These are phyloP conservation scores for Populus hybrid DNA, from an alignment of 441 rosid genomes.

Conservation along the genomic window DNA sequence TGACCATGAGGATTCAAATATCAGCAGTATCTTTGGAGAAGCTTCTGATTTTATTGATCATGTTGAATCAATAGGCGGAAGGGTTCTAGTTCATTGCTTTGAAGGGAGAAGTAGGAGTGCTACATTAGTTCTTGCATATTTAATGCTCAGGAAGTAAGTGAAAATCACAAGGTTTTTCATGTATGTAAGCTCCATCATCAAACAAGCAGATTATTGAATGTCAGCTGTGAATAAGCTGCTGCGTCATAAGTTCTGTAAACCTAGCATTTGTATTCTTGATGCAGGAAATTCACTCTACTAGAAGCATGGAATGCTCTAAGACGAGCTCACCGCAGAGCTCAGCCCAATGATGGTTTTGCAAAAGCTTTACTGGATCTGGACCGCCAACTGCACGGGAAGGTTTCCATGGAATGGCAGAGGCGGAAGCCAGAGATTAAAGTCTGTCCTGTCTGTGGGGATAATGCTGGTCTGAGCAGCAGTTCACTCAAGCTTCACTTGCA, in stretches of 20 bases:
- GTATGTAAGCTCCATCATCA: slow-evolving; percentile 32
- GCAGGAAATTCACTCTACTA: slow-evolving; percentile 69
- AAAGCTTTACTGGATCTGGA: slow-evolving; percentile 62
- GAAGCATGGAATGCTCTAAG: slow-evolving; percentile 82
- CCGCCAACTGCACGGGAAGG: slow-evolving; percentile 66
- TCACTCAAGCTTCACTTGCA: slow-evolving; percentile 92
- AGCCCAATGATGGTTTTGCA: slow-evolving; percentile 96
- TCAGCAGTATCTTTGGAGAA: too few species aligned
- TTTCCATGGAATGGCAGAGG: slow-evolving; percentile 95
- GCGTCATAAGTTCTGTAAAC: background rate
- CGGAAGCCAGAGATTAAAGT: slow-evolving; percentile 82
- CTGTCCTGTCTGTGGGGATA: slow-evolving; percentile 94
- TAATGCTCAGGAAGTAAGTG: too few species aligned
- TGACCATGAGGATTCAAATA: too few species aligned
- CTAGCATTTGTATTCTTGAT: slow-evolving; percentile 1
- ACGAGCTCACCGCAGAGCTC: slow-evolving; percentile 87
- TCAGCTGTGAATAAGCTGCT: background rate
- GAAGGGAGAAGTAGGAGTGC: slow-evolving; percentile 99
- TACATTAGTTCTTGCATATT: slow-evolving; percentile 24
- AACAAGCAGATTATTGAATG: background rate
- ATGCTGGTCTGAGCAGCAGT: slow-evolving; percentile 92
- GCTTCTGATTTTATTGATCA: too few species aligned
- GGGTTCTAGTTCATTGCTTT: slow-evolving; percentile 90
- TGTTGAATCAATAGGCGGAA: slow-evolving; percentile 42
- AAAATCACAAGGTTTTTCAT: slow-evolving; percentile 35